Base-by-base conservation (phyloP, 225 moss, liverwort and hornwort species). In the Marchantia paleacea region DNA sequence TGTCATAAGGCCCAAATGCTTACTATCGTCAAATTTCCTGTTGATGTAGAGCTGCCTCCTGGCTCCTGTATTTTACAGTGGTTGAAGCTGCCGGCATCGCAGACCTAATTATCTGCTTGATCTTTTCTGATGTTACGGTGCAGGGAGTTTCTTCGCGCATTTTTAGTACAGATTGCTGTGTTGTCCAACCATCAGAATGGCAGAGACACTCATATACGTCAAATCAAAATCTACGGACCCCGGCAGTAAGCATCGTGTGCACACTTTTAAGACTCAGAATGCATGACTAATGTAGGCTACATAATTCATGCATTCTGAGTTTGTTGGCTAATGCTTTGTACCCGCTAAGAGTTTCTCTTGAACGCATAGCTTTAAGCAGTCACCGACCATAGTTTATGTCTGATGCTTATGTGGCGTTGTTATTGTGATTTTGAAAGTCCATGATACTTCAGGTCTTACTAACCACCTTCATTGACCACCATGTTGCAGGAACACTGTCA, bases 121-220 rank as follows among this genome's bases (percentile, higher is more conserved):
- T 31, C 9, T 20, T 48, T 11, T 52, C 20, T 72, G 50, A 25
- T 55, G 55, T 66, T 73, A 9, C 58, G 82, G 18, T 77, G 88
- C 90, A 94, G 94, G 79, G 95, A 93, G 81, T 92, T 95, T 85
- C 80, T 97, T 55, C 92, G 95, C 30, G 92, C 97, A 53, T 97
- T 97, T 79, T 85, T 97, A 83, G 88, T 97, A 86, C 97, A 97
- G 82, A 73, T 97, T 76, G 95, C 90, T 62, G 92, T 97, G 61
- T 81, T 97, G 62, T 97, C 97, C 18, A 97, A 97, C 77, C 97
- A 97, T 78, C 95, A 97, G 85, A 97, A 94, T 82, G 95, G 97
- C 69, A 91, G 97, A 78, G 97, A 97, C 81, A 97, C 97, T 22
- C 97, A 95, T 79, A 88, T 97, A 83, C 91, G 94, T 49, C 95